Base-by-base conservation (phyloP, 768 basidiomycete genomes). In the Kwoniella dendrophila region DNA sequence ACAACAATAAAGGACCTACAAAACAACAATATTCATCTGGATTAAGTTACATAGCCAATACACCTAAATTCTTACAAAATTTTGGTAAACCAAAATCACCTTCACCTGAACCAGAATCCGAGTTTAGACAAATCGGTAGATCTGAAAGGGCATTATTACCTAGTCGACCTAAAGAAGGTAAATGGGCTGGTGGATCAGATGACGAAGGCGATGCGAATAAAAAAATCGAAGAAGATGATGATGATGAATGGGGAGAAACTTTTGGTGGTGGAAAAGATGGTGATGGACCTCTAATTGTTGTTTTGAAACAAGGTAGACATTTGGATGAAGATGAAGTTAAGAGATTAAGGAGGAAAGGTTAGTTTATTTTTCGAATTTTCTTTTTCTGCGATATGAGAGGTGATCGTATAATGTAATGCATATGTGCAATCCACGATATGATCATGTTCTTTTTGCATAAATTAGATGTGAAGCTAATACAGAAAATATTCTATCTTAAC, bases 211-310 rank as follows among this genome's bases (percentile, higher is more conserved):
- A n/a, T 29, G n/a, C 20, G 43, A 48, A 49, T 47, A 40, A 61
- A 12, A 84, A 85, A 48, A 18, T 8, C 18, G 85, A 89, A 58
- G 86, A 85, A 7, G 88, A 88, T 51, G 89, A 88, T 67, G 88
- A 84, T 12, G 86, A 87, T 53, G 89, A 90, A 59, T 87, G 86
- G 60, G 77, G 74, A 38, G 70, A 72, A 22, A 59, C 56, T 22
- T 71, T 56, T 55, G 77, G 76, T 14, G 78, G 78, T n/a, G 71
- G 72, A 11, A 84, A 76, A 0, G 92, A 92, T 70, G 41, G 18
- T 14, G 92, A 94, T 78, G 87, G 84, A 67, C 92, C 92, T 2
- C 90, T 90, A 73, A 86, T 96, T 7, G 90, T 96, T 2, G 92
- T 95, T 8, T 76, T 96, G 67, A 90, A 85, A 73, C 85, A 88